Evolutionary conservation across 2,329 filamentous ascomycete genomes (phyloP).

Genomic region (Incumbomyces delicatus): DNA sequence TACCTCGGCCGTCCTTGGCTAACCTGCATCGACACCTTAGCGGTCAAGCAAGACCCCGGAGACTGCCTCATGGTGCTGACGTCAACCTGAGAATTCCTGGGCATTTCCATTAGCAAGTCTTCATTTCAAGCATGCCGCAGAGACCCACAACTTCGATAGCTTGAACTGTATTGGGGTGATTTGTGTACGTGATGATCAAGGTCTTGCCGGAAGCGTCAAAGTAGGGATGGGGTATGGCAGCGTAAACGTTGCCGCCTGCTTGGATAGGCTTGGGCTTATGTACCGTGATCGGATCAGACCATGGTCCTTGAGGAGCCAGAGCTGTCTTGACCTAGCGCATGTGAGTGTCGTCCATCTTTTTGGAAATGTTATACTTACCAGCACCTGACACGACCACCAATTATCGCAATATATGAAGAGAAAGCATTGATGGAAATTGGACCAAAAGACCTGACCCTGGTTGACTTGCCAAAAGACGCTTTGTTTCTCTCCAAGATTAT

Average conservation of each 20-base stretch:
- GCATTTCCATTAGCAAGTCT: background rate
- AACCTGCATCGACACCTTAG: too few species aligned
- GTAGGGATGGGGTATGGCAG: conserved; percentile 21
- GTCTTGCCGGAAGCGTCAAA: conserved; percentile 19
- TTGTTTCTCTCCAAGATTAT: conserved; percentile 16
- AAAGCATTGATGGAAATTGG: conserved; percentile 16
- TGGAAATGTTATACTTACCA: background rate
- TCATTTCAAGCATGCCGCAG: too few species aligned
- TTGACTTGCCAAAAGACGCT: conserved; percentile 23
- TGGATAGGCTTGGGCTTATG: conserved; percentile 18
- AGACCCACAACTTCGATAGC: conserved; percentile 14
- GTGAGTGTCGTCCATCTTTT: background rate
- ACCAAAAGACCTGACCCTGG: conserved; percentile 22
- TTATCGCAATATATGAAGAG: conserved; percentile 20
- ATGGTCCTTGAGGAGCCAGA: conserved; percentile 19
- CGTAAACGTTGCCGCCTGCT: conserved; percentile 17
- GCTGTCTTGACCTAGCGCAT: conserved; percentile 15
- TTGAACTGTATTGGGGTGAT: conserved; percentile 21
- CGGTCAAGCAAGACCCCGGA: too few species aligned
- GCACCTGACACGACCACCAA: conserved; percentile 6
- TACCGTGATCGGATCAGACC: conserved; percentile 18
- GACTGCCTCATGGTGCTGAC: too few species aligned
- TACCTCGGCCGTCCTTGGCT: too few species aligned
- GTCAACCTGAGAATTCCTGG: conserved; percentile 1
- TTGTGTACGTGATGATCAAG: conserved; percentile 21